Evolutionary conservation across 495 filamentous ascomycete species (phyloP).

Genomic region (Oidiodendron maius): DNA sequence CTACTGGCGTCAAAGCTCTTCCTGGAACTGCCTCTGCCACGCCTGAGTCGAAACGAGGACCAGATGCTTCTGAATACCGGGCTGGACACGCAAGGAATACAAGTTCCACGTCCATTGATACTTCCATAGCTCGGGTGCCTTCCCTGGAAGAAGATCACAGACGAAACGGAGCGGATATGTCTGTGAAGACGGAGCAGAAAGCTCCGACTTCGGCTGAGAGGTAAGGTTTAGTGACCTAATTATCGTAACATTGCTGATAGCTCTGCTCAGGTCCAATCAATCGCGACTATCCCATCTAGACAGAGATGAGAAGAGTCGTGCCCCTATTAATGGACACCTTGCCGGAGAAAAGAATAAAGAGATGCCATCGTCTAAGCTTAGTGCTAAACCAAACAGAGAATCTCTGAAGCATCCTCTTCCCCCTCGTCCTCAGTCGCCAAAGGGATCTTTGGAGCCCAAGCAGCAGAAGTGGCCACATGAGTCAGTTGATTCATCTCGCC

Average conservation of each 20-base stretch:
- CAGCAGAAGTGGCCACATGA: constrained; percentile 17
- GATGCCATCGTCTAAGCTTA: not conserved
- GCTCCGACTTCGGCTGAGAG: constrained; percentile 9
- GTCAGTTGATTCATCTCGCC: constrained; percentile 1
- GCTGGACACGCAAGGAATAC: constrained; percentile 17
- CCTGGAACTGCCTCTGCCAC: constrained; percentile 9
- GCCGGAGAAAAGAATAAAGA: constrained; percentile 5
- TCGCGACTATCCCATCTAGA: no score
- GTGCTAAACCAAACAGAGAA: not conserved
- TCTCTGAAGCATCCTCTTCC: constrained; percentile 14
- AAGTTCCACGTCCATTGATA: constrained; percentile 10
- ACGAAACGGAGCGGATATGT: constrained; percentile 7
- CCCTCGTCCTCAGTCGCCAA: constrained; percentile 18
- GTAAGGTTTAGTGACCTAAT: constrained; percentile 2
- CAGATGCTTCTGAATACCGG: constrained; percentile 1
- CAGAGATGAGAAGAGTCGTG: not conserved
- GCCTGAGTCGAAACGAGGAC: not conserved
- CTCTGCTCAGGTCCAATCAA: no score
- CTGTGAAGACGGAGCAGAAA: constrained; percentile 5
- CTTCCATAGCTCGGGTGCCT: constrained; percentile 16
- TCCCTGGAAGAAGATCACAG: constrained; percentile 15
- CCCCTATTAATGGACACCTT: constrained; percentile 10
- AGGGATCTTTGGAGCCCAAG: constrained; percentile 6
- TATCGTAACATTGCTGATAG: not conserved
- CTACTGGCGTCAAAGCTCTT: constrained; percentile 18